phyloP scores from a whole-genome alignment of 768 basidiomycete genomes.

The Mrakia frigida region DNA sequence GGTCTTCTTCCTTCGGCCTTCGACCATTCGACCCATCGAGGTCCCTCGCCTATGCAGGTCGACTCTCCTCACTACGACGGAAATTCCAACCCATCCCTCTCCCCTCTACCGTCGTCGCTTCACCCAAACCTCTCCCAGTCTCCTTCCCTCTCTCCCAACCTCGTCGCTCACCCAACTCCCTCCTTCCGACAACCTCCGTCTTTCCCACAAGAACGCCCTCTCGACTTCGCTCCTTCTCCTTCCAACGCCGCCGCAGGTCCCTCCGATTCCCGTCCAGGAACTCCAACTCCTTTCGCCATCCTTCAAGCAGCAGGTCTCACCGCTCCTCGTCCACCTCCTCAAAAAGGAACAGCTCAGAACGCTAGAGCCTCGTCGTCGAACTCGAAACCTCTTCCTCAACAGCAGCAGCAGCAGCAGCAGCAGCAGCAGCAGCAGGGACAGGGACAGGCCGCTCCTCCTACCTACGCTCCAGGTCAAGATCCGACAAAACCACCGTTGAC shows the following conservation, averaged over 20 bases:
- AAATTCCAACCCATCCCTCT: neutral
- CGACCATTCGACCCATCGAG: too few relatives aligned
- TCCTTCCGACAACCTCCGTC: neutral
- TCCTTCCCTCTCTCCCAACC: neutral
- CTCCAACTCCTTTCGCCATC: slow-evolving; percentile 4
- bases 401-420: neutral
- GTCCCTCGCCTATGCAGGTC: slow-evolving; percentile 11
- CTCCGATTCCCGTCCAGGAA: neutral
- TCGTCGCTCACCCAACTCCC: neutral
- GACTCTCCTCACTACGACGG: neutral
- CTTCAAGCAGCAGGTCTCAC: slow-evolving; percentile 15
- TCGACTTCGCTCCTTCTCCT: neutral
- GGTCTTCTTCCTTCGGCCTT: neutral
- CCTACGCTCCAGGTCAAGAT: neutral
- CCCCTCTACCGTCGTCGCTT: neutral
- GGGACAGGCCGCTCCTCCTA: slow-evolving; percentile 1
- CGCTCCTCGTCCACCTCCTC: neutral
- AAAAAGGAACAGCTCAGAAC: neutral
- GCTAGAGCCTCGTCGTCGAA: neutral
- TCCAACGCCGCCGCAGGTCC: neutral
- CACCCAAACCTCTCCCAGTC: neutral
- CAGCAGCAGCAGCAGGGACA: neutral
- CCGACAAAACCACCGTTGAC: slow-evolving; percentile 18
- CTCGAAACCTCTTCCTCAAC: neutral
- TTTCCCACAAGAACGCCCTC: neutral